Conservation (phyloP, 129 eudicot genomes). For the Chrysanthemum lavandulifolium region DNA sequence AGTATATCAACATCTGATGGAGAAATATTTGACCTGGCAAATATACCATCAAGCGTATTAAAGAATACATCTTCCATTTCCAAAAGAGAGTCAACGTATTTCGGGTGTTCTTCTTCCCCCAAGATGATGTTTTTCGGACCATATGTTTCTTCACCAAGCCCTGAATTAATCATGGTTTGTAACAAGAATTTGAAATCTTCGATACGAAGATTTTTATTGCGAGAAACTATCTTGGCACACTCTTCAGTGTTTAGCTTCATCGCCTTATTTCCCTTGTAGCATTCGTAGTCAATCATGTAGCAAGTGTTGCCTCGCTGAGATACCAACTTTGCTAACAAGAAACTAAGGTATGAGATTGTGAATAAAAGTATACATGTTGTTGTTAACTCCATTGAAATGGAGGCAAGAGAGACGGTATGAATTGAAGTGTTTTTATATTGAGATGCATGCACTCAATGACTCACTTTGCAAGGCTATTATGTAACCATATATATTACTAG, state of each 20-base stretch:
- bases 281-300: conserved; percentile 47
- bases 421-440: neutral
- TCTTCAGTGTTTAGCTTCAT: conserved; percentile 35
- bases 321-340: conserved; percentile 21
- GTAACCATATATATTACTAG: no score
- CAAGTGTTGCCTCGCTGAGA: conserved; percentile 26
- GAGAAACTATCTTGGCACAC: conserved; percentile 29
- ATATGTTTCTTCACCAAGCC: conserved; percentile 51
- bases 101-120: conserved; percentile 34
- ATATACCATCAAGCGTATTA: conserved; percentile 35
- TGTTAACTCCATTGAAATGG: conserved; percentile 29
- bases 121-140: conserved; percentile 43
- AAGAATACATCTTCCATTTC: conserved; percentile 50
- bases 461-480: neutral
- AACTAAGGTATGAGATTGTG: conserved; percentile 30
- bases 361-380: conserved; percentile 20
- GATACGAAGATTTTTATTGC: conserved; percentile 31
- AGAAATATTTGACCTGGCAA: conserved; percentile 25
- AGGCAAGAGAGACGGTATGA: neutral
- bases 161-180: conserved; percentile 45
- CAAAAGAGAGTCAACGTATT: conserved; percentile 9
- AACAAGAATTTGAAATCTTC: conserved; percentile 38
- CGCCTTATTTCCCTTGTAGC: conserved; percentile 47
- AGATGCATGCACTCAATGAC: neutral
- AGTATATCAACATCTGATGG: conserved; percentile 46